These are phyloP conservation scores for Aspergillus coremiiformis DNA, from an alignment of 495 filamentous ascomycete genomes.

Conservation along the genomic window DNA sequence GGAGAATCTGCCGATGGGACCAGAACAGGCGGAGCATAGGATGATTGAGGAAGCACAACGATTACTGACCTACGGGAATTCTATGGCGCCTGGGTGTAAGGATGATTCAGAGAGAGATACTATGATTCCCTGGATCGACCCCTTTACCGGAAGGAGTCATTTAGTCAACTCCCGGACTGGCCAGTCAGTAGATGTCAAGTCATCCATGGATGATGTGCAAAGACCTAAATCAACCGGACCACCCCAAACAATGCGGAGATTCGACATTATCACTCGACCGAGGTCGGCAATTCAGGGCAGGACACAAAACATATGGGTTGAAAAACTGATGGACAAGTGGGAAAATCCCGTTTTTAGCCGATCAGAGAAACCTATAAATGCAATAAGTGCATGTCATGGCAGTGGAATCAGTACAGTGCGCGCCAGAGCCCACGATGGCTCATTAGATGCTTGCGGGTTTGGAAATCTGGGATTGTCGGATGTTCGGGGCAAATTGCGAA, in stretches of 20 bases:
- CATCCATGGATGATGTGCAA: neutral
- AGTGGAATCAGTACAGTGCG: neutral
- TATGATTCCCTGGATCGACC: slow-evolving; percentile 60
- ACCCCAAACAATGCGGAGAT: neutral
- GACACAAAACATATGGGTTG: slow-evolving; percentile 26
- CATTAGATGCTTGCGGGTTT: slow-evolving; percentile 6
- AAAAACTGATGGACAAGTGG: slow-evolving; percentile 42
- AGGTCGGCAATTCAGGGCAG: slow-evolving; percentile 8
- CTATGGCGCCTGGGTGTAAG: neutral
- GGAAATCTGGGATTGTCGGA: slow-evolving; percentile 20
- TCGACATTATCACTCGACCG: slow-evolving; percentile 7
- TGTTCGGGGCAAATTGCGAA: slow-evolving; percentile 55
- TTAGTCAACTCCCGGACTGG: slow-evolving; percentile 58
- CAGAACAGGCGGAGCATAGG: neutral
- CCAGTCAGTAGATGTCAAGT: slow-evolving; percentile 28
- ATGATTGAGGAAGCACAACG: neutral
- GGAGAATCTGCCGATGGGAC: neutral
- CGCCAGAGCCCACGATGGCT: slow-evolving; percentile 1
- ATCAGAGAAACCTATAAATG: slow-evolving; percentile 41
- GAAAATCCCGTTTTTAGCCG: slow-evolving; percentile 55
- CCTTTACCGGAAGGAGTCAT: slow-evolving; percentile 50
- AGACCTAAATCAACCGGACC: slow-evolving; percentile 20
- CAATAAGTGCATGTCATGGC: neutral
- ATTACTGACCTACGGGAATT: neutral
- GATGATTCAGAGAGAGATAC: slow-evolving; percentile 19